Evolutionary conservation across 108 stramenopile species (phyloP), one percentile per base, ranked within the genome.

Genomic region (Cyclotella cryptica): DNA sequence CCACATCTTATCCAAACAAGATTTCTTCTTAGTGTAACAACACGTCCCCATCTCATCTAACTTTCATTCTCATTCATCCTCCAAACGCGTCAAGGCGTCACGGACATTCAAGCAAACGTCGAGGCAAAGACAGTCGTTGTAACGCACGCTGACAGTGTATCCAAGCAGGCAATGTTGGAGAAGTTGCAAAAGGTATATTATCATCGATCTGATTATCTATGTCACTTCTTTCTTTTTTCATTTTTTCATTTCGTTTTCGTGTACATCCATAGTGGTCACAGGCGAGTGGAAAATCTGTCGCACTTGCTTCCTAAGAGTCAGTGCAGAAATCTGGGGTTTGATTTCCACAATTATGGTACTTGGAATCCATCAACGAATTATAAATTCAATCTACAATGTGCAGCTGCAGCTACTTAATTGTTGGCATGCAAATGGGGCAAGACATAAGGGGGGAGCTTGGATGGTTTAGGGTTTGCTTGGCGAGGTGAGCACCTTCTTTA

Each of bases 41-140:
- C 3, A 14, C 22, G 8, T 18, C 14, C 57, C 24, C 21, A 14
- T 58, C 22, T 15, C 49, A 51, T 28, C 29, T 53, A 26, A 54
- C 35, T 58, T 71, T 58, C 19, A 43, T 28, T 57, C 1, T 43
- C 54, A 7, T 58, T 41, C 19, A 3, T 53, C 42, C 26, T 52
- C 42, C 45, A 21, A 18, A 19, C 49, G 13, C 11, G 54, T 63
- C 11, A 51, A 92, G 92, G 93, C 12, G 93, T 92, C 12, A 62
- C 76, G 10, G 84, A 76, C 53, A 77, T 92, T n/a, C 85, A 88
- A 63, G 83, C 93, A 11, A 78, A 91, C 77, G 88, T 92, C 18
- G 88, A 85, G 46, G 78, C 91, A 24, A 91, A 94, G 80, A 70
- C 80, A 22, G 93, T 92, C 17, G 75, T 88, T 27, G 91, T 94